Conservation (phyloP, 106 monocot genomes). For the Hemerocallis citrina region DNA sequence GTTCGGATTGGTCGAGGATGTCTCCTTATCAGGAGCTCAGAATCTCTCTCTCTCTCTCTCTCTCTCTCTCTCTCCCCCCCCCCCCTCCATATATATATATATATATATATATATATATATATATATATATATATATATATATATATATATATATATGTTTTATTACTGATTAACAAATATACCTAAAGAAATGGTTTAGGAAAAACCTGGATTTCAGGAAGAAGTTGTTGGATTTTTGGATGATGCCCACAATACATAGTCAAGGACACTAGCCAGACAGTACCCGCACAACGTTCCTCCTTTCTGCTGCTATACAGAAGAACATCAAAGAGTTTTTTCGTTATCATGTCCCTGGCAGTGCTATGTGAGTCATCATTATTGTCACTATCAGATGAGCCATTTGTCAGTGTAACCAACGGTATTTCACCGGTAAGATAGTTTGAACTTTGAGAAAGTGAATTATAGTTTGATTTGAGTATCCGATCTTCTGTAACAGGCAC, state of each 20-base stretch:
- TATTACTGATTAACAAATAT: neutral
- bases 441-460: conserved; percentile 72
- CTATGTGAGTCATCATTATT: conserved; percentile 33
- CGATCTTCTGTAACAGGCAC: conserved; percentile 76
- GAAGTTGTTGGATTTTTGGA: conserved; percentile 81
- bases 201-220: conserved; percentile 92
- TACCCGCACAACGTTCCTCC: conserved; percentile 85
- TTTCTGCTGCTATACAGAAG: conserved; percentile 94
- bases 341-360: conserved; percentile 56
- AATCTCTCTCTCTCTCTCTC: no score
- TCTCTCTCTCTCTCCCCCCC: no score
- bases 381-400: conserved; percentile 16
- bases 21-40: no score
- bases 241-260: conserved; percentile 92
- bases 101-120: no score
- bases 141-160: neutral
- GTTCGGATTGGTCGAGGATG: no score
- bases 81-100: no score
- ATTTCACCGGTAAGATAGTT: conserved; percentile 69
- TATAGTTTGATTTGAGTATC: conserved; percentile 83
- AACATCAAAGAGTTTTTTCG: conserved; percentile 66
- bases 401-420: conserved; percentile 7
- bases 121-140: no score
- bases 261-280: conserved; percentile 92
- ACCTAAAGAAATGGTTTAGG: neutral